A percentile compares a stretch with the other conserved stretches of the same genome.
These are phyloP conservation scores for Pseudogymnoascus sp. DNA, from an alignment of 2,329 filamentous ascomycete genomes.

Conservation along the genomic window DNA sequence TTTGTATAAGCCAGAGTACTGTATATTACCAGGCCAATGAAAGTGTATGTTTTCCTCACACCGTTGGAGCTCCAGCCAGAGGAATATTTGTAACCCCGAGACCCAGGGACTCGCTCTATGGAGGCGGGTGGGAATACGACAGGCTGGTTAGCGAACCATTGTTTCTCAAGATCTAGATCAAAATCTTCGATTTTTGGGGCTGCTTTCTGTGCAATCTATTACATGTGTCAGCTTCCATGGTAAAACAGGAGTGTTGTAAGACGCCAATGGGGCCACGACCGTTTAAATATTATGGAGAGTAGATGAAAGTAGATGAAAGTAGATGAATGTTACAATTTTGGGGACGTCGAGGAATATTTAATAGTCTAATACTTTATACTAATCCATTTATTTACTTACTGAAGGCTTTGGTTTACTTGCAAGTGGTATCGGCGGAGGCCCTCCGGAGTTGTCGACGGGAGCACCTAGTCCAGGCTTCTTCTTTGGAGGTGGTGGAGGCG, in stretches of 20 bases:
- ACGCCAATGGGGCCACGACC: background rate
- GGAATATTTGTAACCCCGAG: conserved; percentile 14
- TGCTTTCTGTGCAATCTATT: background rate
- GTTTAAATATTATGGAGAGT: background rate
- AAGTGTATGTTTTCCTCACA: conserved; percentile 23
- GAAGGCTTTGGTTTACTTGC: conserved; percentile 27
- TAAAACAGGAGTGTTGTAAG: background rate
- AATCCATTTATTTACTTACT: conserved; percentile 21
- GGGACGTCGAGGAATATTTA: background rate
- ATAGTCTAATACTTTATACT: background rate
- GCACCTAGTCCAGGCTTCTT: conserved; percentile 20
- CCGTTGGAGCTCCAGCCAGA: conserved; percentile 20
- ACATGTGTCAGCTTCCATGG: background rate
- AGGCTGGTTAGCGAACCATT: conserved; percentile 25
- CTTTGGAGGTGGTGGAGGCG: conserved; percentile 28
- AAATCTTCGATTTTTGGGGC: conserved; percentile 15
- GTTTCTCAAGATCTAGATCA: conserved; percentile 25
- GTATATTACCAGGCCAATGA: conserved; percentile 27
- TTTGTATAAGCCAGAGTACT: conserved; percentile 27
- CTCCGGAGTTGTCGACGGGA: conserved; percentile 21
- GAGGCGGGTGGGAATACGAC: conserved; percentile 21
- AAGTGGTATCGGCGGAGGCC: conserved; percentile 15
- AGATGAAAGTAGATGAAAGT: background rate
- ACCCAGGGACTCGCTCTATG: conserved; percentile 14
- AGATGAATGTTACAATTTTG: background rate